Evolutionary conservation across 495 filamentous ascomycete species (phyloP).

Genomic region (Aspergillus bertholletiae): DNA sequence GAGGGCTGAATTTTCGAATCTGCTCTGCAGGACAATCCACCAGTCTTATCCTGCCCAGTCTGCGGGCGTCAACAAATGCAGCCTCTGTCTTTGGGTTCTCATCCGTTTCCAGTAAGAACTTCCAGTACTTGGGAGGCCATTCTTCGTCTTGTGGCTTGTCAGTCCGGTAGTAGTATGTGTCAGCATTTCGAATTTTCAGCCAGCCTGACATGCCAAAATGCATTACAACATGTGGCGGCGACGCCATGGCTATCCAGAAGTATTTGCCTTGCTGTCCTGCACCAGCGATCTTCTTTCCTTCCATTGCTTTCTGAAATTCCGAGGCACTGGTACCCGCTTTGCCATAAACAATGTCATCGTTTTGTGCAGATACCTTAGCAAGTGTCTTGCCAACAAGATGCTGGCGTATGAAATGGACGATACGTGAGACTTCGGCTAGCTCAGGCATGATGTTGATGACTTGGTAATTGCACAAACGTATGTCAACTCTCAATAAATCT

Average conservation of each 20-base stretch:
- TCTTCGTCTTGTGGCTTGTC: slow-evolving; percentile 54
- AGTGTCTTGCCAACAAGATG: slow-evolving; percentile 82
- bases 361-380: slow-evolving; percentile 60
- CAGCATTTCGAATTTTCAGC: slow-evolving; percentile 77
- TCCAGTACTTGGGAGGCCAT: slow-evolving; percentile 92
- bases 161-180: slow-evolving; percentile 73
- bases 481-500: not conserved
- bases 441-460: slow-evolving; percentile 62
- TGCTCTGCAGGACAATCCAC: slow-evolving; percentile 73
- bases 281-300: slow-evolving; percentile 70
- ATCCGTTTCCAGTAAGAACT: slow-evolving; percentile 71
- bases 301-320: slow-evolving; percentile 67
- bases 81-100: slow-evolving; percentile 60
- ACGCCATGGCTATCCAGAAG: slow-evolving; percentile 77
- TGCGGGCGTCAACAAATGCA: slow-evolving; percentile 78
- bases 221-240: slow-evolving; percentile 82
- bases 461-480: not conserved
- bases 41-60: slow-evolving; percentile 73
- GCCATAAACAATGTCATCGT: slow-evolving; percentile 81
- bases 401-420: slow-evolving; percentile 77
- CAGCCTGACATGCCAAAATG: slow-evolving; percentile 91
- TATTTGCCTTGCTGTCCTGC: slow-evolving; percentile 91
- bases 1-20: slow-evolving; percentile 72
- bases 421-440: slow-evolving; percentile 80
- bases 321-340: slow-evolving; percentile 77